Conservation (phyloP, 371 early-diverging fungal species). For the Actinomucor elegans region DNA sequence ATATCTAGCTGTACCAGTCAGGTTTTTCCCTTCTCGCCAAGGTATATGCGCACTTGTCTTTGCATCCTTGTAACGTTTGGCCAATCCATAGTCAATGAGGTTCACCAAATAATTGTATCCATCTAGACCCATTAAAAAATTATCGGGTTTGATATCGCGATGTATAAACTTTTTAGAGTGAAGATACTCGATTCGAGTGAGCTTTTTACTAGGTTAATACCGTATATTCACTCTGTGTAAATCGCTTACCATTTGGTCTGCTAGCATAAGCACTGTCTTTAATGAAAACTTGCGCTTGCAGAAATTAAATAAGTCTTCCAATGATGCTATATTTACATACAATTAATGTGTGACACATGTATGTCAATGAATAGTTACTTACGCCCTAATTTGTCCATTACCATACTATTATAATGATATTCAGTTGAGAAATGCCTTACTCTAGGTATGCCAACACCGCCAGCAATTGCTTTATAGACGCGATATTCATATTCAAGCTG, state of each 20-base stretch:
- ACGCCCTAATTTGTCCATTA: conserved; percentile 98
- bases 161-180: conserved; percentile 86
- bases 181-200: conserved; percentile 95
- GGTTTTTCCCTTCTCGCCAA: conserved; percentile 92
- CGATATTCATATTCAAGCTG: conserved; percentile 96
- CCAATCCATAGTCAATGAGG: conserved; percentile 98
- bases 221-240: neutral
- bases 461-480: conserved; percentile 91
- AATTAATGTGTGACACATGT: neutral
- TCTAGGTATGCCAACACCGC: conserved; percentile 95
- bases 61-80: conserved; percentile 95
- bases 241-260: conserved; percentile 87
- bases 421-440: conserved; percentile 91
- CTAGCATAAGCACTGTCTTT: conserved; percentile 96
- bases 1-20: conserved; percentile 99
- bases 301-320: conserved; percentile 96
- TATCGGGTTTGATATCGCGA: conserved; percentile 94
- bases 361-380: conserved; percentile 19
- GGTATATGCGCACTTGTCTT: conserved; percentile 95
- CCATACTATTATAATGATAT: conserved; percentile 91
- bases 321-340: conserved; percentile 33
- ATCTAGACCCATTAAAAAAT: conserved; percentile 91
- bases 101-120: conserved; percentile 77
- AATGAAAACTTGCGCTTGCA: conserved; percentile 93
- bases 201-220: conserved; percentile 45